Conservation (phyloP, 2,329 filamentous ascomycete genomes). For the Phyllosticta ampelicida region DNA sequence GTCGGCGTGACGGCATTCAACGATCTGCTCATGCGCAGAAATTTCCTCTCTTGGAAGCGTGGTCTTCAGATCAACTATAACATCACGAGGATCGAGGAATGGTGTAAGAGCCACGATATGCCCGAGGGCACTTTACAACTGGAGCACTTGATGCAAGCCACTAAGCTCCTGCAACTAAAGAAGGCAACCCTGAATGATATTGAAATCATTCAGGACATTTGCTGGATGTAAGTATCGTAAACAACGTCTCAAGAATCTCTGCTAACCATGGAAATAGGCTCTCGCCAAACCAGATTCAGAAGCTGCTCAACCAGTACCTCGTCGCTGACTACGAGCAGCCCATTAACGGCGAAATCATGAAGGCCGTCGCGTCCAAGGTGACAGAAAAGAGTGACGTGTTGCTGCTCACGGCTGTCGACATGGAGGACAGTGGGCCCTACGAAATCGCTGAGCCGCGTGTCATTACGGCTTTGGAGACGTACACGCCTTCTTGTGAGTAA, state of each 20-base stretch:
- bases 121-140: slow-evolving; percentile 94
- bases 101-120: slow-evolving; percentile 99
- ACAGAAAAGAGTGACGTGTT: slow-evolving; percentile 98
- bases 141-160: slow-evolving; percentile 99
- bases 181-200: slow-evolving; percentile 98
- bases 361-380: slow-evolving; percentile 90
- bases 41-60: slow-evolving; percentile 99
- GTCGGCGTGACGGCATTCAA: slow-evolving; percentile 98
- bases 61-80: slow-evolving; percentile 99
- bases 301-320: slow-evolving; percentile 95
- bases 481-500: slow-evolving; percentile 90
- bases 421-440: slow-evolving; percentile 97
- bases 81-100: slow-evolving; percentile 97
- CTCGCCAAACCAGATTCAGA: slow-evolving; percentile 97
- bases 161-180: slow-evolving; percentile 95
- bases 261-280: slow-evolving; percentile 32
- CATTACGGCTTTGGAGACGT: slow-evolving; percentile 94
- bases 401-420: slow-evolving; percentile 86
- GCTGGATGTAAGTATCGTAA: slow-evolving; percentile 63
- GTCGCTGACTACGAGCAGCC: slow-evolving; percentile 98
- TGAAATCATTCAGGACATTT: slow-evolving; percentile 99
- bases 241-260: slow-evolving; percentile 30
- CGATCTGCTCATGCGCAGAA: slow-evolving; percentile 91
- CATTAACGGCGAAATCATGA: slow-evolving; percentile 99
- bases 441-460: slow-evolving; percentile 95